A percentile compares a stretch with the other conserved stretches of the same genome.
phyloP scores from a whole-genome alignment of 805 yeast species.

The Wickerhamiella allomyrinae region DNA sequence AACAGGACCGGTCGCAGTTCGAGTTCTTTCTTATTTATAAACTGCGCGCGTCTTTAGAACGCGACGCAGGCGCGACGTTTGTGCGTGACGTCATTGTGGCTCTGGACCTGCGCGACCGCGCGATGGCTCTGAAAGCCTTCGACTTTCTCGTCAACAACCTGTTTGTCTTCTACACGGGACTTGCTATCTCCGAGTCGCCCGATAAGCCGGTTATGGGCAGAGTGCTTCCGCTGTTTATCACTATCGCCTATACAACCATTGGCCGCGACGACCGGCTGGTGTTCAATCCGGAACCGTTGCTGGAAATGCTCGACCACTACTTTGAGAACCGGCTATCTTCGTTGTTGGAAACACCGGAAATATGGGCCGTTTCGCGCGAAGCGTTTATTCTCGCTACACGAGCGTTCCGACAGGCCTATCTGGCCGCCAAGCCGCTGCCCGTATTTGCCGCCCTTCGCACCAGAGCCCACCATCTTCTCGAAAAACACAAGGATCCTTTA shows the following conservation, averaged over 20 bases:
- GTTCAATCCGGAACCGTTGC: slow-evolving; percentile 4
- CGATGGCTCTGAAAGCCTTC: slow-evolving; percentile 3
- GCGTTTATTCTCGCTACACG: background rate
- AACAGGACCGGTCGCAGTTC: background rate
- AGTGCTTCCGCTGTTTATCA: slow-evolving; percentile 2
- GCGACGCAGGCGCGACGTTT: slow-evolving; percentile 4
- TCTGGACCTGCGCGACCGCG: slow-evolving; percentile 1
- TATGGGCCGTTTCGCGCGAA: background rate
- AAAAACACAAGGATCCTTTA: background rate
- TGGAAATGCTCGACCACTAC: slow-evolving; percentile 1
- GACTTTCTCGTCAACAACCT: slow-evolving; percentile 9
- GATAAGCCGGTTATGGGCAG: background rate
- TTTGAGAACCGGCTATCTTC: background rate
- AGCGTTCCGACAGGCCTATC: background rate
- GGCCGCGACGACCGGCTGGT: slow-evolving; percentile 3
- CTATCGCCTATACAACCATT: background rate
- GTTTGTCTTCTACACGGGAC: slow-evolving; percentile 6
- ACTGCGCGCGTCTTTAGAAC: slow-evolving; percentile 5
- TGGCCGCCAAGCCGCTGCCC: background rate
- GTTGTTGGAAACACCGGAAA: background rate
- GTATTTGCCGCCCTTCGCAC: background rate
- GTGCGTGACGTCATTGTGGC: slow-evolving; percentile 6
- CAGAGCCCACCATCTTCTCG: background rate
- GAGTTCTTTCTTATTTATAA: slow-evolving; percentile 1
- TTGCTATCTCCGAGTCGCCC: background rate